Conservation (phyloP, 306 rosid genomes). For the Citrullus mucosospermus region DNA sequence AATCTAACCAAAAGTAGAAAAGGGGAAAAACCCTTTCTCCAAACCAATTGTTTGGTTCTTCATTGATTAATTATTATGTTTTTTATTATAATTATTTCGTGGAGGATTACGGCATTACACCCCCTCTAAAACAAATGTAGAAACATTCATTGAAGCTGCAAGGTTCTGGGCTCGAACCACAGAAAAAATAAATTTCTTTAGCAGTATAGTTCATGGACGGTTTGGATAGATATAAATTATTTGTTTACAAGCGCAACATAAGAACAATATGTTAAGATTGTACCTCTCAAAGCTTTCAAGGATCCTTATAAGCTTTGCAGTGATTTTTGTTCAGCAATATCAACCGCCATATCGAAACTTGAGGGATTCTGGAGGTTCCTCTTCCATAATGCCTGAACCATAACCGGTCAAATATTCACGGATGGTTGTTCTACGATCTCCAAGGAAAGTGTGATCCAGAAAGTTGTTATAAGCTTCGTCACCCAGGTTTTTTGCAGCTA, state of each 20-base stretch:
- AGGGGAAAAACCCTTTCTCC: too few species aligned
- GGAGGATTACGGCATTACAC: too few species aligned
- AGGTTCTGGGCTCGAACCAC: neutral
- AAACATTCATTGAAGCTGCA: neutral
- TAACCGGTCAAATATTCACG: conserved; percentile 52
- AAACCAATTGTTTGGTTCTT: neutral
- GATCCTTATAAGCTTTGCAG: neutral
- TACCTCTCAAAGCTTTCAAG: neutral
- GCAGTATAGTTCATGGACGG: neutral
- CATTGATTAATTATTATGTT: too few species aligned
- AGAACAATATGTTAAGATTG: neutral
- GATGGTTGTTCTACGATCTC: conserved; percentile 79
- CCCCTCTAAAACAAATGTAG: too few species aligned
- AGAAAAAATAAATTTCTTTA: neutral
- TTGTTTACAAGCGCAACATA: neutral
- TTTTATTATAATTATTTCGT: too few species aligned
- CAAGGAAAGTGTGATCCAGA: conserved; percentile 83
- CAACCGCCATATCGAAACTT: conserved; percentile 65
- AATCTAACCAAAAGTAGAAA: too few species aligned
- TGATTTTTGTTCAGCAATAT: conserved; percentile 1
- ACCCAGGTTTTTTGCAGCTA: conserved; percentile 73
- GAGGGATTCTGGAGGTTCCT: conserved; percentile 85
- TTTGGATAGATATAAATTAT: neutral
- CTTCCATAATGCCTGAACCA: conserved; percentile 89
- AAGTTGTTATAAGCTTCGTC: conserved; percentile 57